Percentiles rank a stretch among this genome's conserved stretches.
These are phyloP conservation scores for Wallemia mellicola DNA, from an alignment of 1,284 basidiomycete genomes.

Conservation along the genomic window DNA sequence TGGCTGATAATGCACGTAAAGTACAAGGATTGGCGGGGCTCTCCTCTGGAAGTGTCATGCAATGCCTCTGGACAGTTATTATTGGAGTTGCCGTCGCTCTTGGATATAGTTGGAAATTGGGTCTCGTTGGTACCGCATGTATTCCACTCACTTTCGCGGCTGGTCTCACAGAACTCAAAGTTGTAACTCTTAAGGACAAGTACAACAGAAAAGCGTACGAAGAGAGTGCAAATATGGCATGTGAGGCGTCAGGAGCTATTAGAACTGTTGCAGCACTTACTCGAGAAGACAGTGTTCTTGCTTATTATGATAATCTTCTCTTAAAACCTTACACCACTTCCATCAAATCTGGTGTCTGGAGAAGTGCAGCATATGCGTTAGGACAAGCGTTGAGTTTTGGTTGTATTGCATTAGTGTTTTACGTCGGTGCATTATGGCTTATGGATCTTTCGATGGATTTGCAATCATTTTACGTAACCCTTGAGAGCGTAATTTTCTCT, in stretches of 20 bases:
- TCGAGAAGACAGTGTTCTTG: conserved; percentile 12
- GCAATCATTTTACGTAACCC: background rate
- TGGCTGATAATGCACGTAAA: conserved; percentile 76
- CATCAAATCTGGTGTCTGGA: background rate
- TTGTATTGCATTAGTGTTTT: background rate
- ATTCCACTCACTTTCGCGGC: conserved; percentile 25
- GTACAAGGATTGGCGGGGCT: conserved; percentile 43
- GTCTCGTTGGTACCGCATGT: conserved; percentile 31
- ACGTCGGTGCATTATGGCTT: background rate
- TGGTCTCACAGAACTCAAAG: conserved; percentile 42
- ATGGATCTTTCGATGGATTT: background rate
- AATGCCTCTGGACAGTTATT: background rate
- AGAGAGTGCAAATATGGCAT: conserved; percentile 14
- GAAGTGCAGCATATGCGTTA: background rate
- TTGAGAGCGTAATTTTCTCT: conserved; percentile 16
- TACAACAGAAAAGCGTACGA: conserved; percentile 15
- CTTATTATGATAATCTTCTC: conserved; percentile 9
- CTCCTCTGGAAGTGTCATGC: background rate
- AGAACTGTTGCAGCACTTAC: conserved; percentile 16
- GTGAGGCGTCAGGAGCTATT: conserved; percentile 16
- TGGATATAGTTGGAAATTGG: conserved; percentile 44
- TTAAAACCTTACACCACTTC: conserved; percentile 1
- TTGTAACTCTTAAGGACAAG: conserved; percentile 11
- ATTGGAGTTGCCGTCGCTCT: background rate
- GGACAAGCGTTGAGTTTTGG: background rate